Evolutionary conservation across 2,329 filamentous ascomycete species (phyloP).

Genomic region (Colletotrichum paranaense): DNA sequence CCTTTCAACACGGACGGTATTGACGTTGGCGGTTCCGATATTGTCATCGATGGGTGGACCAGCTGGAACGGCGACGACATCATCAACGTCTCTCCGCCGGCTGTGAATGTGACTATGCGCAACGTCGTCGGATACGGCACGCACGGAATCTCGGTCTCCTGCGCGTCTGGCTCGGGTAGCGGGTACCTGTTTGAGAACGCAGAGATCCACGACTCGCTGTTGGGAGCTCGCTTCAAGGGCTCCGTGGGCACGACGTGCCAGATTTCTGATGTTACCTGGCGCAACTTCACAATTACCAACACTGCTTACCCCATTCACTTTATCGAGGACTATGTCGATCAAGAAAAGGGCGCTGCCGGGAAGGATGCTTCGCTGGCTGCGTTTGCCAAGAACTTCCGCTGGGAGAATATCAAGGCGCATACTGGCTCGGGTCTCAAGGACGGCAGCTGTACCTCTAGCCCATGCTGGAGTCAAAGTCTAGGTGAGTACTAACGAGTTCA

Average conservation of each 20-base stretch:
- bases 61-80: slow-evolving; percentile 27
- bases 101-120: slow-evolving; percentile 22
- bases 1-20: slow-evolving; percentile 25
- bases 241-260: slow-evolving; percentile 20
- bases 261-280: slow-evolving; percentile 14
- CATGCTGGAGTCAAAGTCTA: slow-evolving; percentile 21
- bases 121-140: slow-evolving; percentile 16
- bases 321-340: slow-evolving; percentile 27
- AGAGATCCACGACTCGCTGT: slow-evolving; percentile 6
- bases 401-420: slow-evolving; percentile 19
- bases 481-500: background rate
- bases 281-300: slow-evolving; percentile 26
- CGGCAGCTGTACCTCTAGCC: slow-evolving; percentile 8
- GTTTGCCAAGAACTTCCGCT: slow-evolving; percentile 19
- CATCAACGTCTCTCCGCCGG: slow-evolving; percentile 19
- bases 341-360: slow-evolving; percentile 13
- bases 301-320: slow-evolving; percentile 24
- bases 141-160: slow-evolving; percentile 17
- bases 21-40: slow-evolving; percentile 10
- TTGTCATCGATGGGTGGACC: slow-evolving; percentile 15
- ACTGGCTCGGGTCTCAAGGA: slow-evolving; percentile 9
- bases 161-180: background rate
- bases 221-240: slow-evolving; percentile 26
- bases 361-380: slow-evolving; percentile 19
- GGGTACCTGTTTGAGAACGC: slow-evolving; percentile 23